Evolutionary conservation across 192 early-diverging fungal species (phyloP), one percentile per base, ranked within the genome.

Genomic region (Rhizophlyctis rosea): DNA sequence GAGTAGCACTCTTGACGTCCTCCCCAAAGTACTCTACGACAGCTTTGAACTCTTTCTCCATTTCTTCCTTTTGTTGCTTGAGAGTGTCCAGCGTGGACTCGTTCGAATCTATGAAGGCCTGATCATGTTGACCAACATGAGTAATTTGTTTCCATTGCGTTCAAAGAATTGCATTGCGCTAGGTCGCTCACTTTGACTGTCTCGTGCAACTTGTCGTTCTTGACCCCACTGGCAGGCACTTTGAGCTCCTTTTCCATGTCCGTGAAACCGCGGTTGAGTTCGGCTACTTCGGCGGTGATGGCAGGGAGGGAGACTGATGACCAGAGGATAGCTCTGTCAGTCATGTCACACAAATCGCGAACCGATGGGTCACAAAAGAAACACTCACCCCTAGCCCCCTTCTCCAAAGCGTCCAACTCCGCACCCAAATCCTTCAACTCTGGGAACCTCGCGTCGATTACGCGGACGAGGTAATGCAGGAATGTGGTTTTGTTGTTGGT

Each of bases 21-120:
- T 72, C 70, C 1, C 70, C 70, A 55, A 71, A 72, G 24, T 35
- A 72, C 47, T 72, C 71, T 16, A 72, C 72, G 14, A 18, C 21
- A 16, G 21, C 21, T 51, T 72, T 72, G 53, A 72, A 72, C 4
- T 14, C 11, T n/a, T 34, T 34, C 49, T 73, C 71, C 64, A 73
- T 73, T 33, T 73, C 64, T 11, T 29, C 23, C 34, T 59, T 76
- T 4, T 48, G 29, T 1, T 21, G 44, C 18, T 62, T 29, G 13
- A 72, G 31, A n/a, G 64, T 54, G 30, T 70, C 52, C 24, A 69
- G 27, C 25, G 59, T n/a, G 3, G 39, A 28, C 32, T 62, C 18
- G 3, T 54, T 66, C 25, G 29, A 29, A 1, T 72, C 39, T 21
- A 72, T 32, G 52, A 72, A 72, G n/a, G 23, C 64, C 63, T 73